Percentiles rank a stretch among this genome's conserved stretches.
These are phyloP conservation scores for Ogataea neopini DNA, from an alignment of 805 yeast genomes.

Conservation along the genomic window DNA sequence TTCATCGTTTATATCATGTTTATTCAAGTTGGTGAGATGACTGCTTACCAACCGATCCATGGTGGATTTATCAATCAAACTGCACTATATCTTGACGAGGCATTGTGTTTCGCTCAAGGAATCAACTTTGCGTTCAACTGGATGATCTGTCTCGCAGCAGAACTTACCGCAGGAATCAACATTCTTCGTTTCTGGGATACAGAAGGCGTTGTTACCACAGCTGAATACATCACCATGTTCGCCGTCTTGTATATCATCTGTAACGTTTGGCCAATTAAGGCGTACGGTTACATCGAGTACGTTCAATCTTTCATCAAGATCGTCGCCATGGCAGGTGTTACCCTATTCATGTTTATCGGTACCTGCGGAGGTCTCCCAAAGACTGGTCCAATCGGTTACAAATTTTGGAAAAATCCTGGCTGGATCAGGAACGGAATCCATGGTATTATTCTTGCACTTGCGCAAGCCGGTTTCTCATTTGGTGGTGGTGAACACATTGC, in stretches of 20 bases:
- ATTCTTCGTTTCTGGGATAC: conserved; percentile 61
- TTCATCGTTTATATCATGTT: conserved; percentile 59
- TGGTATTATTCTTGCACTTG: conserved; percentile 56
- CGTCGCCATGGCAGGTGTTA: conserved; percentile 52
- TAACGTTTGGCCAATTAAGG: conserved; percentile 34
- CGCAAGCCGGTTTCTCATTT: conserved; percentile 59
- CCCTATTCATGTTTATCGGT: conserved; percentile 51
- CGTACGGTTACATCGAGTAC: conserved; percentile 48
- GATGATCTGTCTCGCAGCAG: conserved; percentile 62
- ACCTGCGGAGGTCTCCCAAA: conserved; percentile 44
- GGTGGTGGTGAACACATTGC: conserved; percentile 65
- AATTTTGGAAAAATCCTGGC: conserved; percentile 56
- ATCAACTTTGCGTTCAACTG: conserved; percentile 67
- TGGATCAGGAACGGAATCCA: conserved; percentile 55
- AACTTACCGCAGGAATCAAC: conserved; percentile 64
- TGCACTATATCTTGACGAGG: conserved; percentile 52
- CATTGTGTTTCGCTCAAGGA: conserved; percentile 59
- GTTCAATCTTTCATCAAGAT: conserved; percentile 54
- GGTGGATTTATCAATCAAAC: conserved; percentile 54
- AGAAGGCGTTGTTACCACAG: conserved; percentile 45
- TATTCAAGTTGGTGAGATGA: conserved; percentile 67
- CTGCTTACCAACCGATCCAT: conserved; percentile 54
- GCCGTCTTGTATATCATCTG: conserved; percentile 43
- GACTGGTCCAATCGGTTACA: conserved; percentile 49
- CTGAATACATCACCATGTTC: conserved; percentile 57